Percentiles rank a stretch among this genome's conserved stretches.
These are phyloP conservation scores for Cercospora nicotianae DNA, from an alignment of 2,329 filamentous ascomycete genomes.

Conservation along the genomic window DNA sequence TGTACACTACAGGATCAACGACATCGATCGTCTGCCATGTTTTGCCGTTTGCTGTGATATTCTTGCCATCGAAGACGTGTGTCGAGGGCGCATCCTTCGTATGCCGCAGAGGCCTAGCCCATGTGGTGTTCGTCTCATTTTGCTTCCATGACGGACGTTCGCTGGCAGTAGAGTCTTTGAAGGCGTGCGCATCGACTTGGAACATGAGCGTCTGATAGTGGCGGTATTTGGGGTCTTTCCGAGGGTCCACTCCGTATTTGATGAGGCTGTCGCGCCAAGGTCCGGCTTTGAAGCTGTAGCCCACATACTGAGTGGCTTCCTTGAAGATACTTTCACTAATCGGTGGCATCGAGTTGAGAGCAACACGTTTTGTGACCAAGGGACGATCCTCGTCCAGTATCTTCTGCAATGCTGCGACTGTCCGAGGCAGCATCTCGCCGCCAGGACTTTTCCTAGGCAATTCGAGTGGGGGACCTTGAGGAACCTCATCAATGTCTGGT, in stretches of 20 bases:
- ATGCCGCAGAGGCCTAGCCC: slow-evolving; percentile 25
- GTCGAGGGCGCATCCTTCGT: slow-evolving; percentile 45
- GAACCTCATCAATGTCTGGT: slow-evolving; percentile 62
- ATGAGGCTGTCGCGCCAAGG: slow-evolving; percentile 90
- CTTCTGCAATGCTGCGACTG: slow-evolving; percentile 63
- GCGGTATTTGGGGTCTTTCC: slow-evolving; percentile 71
- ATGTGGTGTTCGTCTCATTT: slow-evolving; percentile 20
- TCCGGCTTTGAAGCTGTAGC: slow-evolving; percentile 89
- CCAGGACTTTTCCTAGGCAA: slow-evolving; percentile 30
- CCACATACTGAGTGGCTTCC: slow-evolving; percentile 76
- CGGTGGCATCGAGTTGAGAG: slow-evolving; percentile 67
- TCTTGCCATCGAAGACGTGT: slow-evolving; percentile 81
- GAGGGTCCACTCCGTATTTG: slow-evolving; percentile 81
- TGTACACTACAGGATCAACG: slow-evolving; percentile 70
- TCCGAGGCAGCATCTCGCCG: slow-evolving; percentile 55
- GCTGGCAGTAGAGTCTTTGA: slow-evolving; percentile 24
- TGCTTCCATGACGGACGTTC: slow-evolving; percentile 8
- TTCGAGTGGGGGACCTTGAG: slow-evolving; percentile 59
- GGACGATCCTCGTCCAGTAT: slow-evolving; percentile 70
- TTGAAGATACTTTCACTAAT: slow-evolving; percentile 61
- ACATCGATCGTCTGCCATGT: slow-evolving; percentile 96
- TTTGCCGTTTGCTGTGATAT: slow-evolving; percentile 75
- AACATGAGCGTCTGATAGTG: slow-evolving; percentile 89
- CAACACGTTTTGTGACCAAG: slow-evolving; percentile 80
- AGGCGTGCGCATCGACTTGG: slow-evolving; percentile 55